Base-by-base conservation (phyloP, 805 yeast genomes). In the Candida methanosorbosa region DNA sequence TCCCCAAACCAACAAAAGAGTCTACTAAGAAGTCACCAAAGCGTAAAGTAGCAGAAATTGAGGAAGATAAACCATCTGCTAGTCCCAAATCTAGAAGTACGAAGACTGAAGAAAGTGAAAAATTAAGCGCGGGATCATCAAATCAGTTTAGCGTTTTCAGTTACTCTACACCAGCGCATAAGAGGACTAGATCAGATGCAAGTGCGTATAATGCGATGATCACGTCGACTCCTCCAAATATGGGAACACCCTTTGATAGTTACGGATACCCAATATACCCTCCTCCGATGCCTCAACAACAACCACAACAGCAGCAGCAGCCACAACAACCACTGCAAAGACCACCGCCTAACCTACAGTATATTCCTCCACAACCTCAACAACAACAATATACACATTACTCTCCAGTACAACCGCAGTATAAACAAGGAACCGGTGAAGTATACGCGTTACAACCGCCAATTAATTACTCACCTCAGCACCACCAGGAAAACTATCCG, bases 401-500 rank as follows among this genome's bases (percentile, higher is more conserved):
- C 18, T n/a, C 26, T 23, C 19, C 18, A 11, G 34, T 34, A 9
- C 32, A 29, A 8, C 19, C 34, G 16, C 28, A n/a, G n/a, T n/a
- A n/a, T n/a, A n/a, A n/a, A n/a, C n/a, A n/a, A n/a, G n/a, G n/a
- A n/a, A n/a, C n/a, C n/a, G n/a, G n/a, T n/a, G n/a, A n/a, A n/a
- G n/a, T n/a, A n/a, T n/a, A n/a, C n/a, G n/a, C 30, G 17, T 37
- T 38, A 14, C 38, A 35, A 13, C 43, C 49, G 8, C 41, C 47
- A 4, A 23, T 38, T 22, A 27, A 43, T 13, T 16, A 30, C 18
- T 38, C 26, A 14, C 31, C 28, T 6, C 44, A 39, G 14, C 37
- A 16, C 5, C 27, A 25, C 17, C 15, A 25, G n/a, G n/a, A n/a
- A n/a, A n/a, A n/a, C n/a, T n/a, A n/a, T n/a, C n/a, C n/a, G n/a